phyloP scores from a whole-genome alignment of 805 yeast genomes.

The Debaryomyces tyrocola region DNA sequence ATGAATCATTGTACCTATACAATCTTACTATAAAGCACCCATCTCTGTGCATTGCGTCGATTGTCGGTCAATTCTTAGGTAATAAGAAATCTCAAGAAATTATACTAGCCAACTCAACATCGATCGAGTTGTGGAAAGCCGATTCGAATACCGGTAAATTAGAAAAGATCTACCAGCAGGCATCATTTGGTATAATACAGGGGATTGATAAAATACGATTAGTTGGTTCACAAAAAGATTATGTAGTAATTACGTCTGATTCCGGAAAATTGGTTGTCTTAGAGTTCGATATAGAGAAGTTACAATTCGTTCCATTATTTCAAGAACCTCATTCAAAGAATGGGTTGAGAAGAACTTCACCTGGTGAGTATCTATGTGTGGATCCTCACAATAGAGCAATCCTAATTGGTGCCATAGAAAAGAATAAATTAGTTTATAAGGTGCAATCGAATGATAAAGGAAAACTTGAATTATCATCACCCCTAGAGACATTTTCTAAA shows the following conservation, averaged over 20 bases:
- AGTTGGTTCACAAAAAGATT: constrained; percentile 55
- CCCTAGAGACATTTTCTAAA: constrained; percentile 64
- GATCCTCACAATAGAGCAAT: constrained; percentile 75
- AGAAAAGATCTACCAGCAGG: constrained; percentile 38
- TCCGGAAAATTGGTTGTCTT: constrained; percentile 68
- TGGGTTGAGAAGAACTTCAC: constrained; percentile 72
- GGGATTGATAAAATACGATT: constrained; percentile 50
- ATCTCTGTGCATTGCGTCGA: constrained; percentile 50
- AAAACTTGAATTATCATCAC: constrained; percentile 58
- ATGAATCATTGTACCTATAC: constrained; percentile 53
- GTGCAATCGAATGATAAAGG: constrained; percentile 49
- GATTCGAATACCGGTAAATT: constrained; percentile 60
- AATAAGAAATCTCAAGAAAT: constrained; percentile 57
- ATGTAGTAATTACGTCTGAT: constrained; percentile 71
- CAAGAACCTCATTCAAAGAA: constrained; percentile 73
- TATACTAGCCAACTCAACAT: constrained; percentile 55
- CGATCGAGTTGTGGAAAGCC: constrained; percentile 53
- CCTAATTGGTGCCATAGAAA: constrained; percentile 71
- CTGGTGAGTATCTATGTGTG: constrained; percentile 68
- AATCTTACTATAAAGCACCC: constrained; percentile 70
- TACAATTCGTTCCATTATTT: constrained; percentile 44
- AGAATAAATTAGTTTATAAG: constrained; percentile 68
- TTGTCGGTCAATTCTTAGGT: constrained; percentile 70
- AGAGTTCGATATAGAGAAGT: constrained; percentile 40
- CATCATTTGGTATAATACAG: constrained; percentile 60